A percentile compares a stretch with the other conserved stretches of the same genome.
Conservation (phyloP, 768 basidiomycete genomes). For the Coprinopsis cinerea region DNA sequence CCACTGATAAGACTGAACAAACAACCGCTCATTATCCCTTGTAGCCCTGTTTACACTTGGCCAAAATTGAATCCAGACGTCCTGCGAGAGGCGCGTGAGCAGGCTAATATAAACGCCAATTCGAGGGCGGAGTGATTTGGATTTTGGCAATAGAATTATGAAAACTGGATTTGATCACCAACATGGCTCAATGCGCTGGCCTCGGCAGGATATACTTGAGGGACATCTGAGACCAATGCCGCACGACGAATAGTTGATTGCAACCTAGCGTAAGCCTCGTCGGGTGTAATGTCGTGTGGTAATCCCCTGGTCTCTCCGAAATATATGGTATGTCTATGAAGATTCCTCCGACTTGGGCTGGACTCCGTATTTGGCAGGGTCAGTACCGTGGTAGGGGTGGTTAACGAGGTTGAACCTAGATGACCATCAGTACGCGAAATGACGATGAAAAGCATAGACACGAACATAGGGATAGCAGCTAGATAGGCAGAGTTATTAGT, state of each 20-base stretch:
- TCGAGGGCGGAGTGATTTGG: no score
- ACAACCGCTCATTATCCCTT: not conserved
- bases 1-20: constrained; percentile 3
- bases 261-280: no score
- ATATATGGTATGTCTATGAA: no score
- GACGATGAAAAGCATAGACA: not conserved
- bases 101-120: constrained; percentile 6
- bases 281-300: no score
- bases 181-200: no score
- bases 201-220: no score
- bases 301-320: no score
- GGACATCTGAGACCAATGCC: no score
- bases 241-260: no score
- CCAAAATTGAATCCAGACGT: constrained; percentile 31
- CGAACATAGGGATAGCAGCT: constrained; percentile 47
- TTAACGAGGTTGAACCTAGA: constrained; percentile 93
- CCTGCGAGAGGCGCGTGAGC: constrained; percentile 21
- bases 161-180: no score
- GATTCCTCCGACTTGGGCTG: constrained; percentile 25
- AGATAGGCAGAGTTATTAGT: constrained; percentile 5
- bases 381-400: constrained; percentile 81
- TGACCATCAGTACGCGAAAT: constrained; percentile 6
- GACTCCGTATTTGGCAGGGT: constrained; percentile 72
- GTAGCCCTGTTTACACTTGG: constrained; percentile 27
- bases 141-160: not conserved